Evolutionary conservation across 768 basidiomycete genomes (phyloP).

Genomic region (Mycena belliarum): DNA sequence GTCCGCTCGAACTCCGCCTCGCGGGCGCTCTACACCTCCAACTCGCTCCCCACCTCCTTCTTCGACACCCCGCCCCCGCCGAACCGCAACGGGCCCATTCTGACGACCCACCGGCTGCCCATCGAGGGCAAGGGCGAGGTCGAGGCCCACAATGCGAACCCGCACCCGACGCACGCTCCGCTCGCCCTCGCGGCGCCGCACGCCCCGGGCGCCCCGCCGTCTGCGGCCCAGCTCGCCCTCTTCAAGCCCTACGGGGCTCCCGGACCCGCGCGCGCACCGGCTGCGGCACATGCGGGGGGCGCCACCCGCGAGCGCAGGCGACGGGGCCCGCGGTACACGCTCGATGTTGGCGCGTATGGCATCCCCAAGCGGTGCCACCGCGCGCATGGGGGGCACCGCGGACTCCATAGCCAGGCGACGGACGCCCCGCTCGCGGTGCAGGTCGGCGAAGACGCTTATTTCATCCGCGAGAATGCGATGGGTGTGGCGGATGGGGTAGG

Average conservation of each 20-base stretch:
- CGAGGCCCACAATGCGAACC: conserved; percentile 35
- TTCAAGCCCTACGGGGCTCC: conserved; percentile 37
- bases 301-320: conserved; percentile 30
- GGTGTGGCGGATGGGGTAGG: conserved; percentile 96
- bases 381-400: not conserved
- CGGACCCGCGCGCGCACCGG: conserved; percentile 27
- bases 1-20: conserved; percentile 45
- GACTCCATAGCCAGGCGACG: conserved; percentile 21
- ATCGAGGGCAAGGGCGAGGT: conserved; percentile 48
- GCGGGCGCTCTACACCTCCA: conserved; percentile 43
- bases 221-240: conserved; percentile 26
- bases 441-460: conserved; percentile 93
- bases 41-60: conserved; percentile 5
- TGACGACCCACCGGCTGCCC: conserved; percentile 44
- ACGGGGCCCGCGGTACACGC: conserved; percentile 39
- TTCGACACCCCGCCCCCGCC: conserved; percentile 28
- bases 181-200: conserved; percentile 48
- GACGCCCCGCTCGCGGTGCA: conserved; percentile 58
- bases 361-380: conserved; percentile 62
- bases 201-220: conserved; percentile 18
- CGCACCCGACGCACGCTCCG: conserved; percentile 35
- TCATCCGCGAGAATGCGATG: conserved; percentile 79
- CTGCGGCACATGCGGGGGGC: conserved; percentile 28
- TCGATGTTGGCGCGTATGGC: conserved; percentile 84
- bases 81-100: conserved; percentile 24